Evolutionary conservation across 805 yeast species (phyloP), one percentile per base, ranked within the genome.

Genomic region (Kluyveromyces lactis): DNA sequence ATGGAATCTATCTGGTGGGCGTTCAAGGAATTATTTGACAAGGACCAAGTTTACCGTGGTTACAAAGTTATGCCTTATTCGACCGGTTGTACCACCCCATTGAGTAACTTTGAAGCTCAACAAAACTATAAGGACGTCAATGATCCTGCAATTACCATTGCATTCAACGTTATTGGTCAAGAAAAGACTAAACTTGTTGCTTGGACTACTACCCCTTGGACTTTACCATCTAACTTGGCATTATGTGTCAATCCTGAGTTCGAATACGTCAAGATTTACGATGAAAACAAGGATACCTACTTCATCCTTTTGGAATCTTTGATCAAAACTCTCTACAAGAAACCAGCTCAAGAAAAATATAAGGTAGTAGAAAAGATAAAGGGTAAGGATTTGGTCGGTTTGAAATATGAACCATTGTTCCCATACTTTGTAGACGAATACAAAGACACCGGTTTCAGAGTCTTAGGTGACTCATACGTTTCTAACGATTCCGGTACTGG

Each of bases 1-100:
- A 92, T 92, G 99, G 99, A 92, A 69, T 85, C 96, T 33, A 92
- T 81, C 36, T 92, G 99, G 99, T 92, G 98, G 98, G 95, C 86
- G 24, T 92, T 92, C 75, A 79, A 83, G 69, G 79, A 86, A 66
- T 71, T 92, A 52, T 86, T 69, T 62, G 79, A 83, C 42, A 92
- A 89, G 65, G 82, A 79, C 38, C 77, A 85, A 42, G 97, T 92
- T 33, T 92, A 92, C 71, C 78, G 95, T 65, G 98, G 98, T 43
- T 79, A 77, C 63, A 79, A 95, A 63, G 99, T 92, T 40, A 92
- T 92, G 99, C 99, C 99, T 33, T 92, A 92, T 66, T 90, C 97
- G 19, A 90, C 97, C 30, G 99, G 95, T 42, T 81, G 85, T 49
- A 90, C 97, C 29, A 92, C 99, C 39, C 95, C 98, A 24, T 72